phyloP scores from a whole-genome alignment of 1,139 yeast genomes.

The Candida smagusa region DNA sequence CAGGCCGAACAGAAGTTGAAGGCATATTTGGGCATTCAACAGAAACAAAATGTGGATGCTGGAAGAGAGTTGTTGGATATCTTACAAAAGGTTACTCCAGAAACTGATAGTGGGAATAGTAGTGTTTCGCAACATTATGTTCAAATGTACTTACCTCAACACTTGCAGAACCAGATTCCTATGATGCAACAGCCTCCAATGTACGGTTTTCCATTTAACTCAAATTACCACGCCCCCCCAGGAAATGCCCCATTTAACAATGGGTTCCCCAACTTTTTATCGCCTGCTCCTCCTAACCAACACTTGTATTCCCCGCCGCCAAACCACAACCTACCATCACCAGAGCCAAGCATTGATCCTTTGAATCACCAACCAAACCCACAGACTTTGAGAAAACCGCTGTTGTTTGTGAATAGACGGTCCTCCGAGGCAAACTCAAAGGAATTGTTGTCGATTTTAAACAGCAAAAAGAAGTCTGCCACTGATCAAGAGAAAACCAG shows the following conservation, averaged over 20 bases:
- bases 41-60: conserved; percentile 48
- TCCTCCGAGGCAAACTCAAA: conserved; percentile 44
- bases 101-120: conserved; percentile 2
- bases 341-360: conserved; percentile 5
- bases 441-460: conserved; percentile 52
- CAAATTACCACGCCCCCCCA: conserved; percentile 31
- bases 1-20: conserved; percentile 65
- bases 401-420: conserved; percentile 27
- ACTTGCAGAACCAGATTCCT: conserved; percentile 29
- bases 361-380: conserved; percentile 37
- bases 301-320: conserved; percentile 4
- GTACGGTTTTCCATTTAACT: conserved; percentile 12
- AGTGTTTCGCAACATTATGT: conserved; percentile 9
- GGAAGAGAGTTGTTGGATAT: conserved; percentile 73
- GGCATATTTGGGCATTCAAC: conserved; percentile 52
- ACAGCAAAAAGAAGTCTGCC: conserved; percentile 19
- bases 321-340: conserved; percentile 3
- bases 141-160: conserved; percentile 28
- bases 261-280: conserved; percentile 5
- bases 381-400: conserved; percentile 40
- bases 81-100: conserved; percentile 44
- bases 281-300: conserved; percentile 6
- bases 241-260: conserved; percentile 4
- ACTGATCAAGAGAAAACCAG: conserved; percentile 7
- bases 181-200: conserved; percentile 12